Evolutionary conservation across 352 stramenopile genomes (phyloP).

Genomic region (Globisporangium spiculum): DNA sequence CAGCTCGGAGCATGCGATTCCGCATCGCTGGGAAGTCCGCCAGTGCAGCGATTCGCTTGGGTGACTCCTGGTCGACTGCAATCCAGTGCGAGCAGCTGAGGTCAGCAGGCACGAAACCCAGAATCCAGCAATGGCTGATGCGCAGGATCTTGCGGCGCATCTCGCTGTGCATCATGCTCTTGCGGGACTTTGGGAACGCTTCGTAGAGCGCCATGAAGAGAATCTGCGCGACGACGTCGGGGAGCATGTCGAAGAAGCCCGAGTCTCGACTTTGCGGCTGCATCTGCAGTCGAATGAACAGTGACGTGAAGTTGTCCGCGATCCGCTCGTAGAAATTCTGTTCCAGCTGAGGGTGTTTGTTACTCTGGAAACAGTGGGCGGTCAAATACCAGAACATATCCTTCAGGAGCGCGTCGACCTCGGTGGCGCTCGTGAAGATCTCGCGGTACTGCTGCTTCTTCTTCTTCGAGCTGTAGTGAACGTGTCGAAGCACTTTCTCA

Average conservation of each 20-base stretch:
- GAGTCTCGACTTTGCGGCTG: conserved; percentile 40
- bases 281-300: conserved; percentile 67
- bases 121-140: conserved; percentile 62
- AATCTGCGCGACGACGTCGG: conserved; percentile 58
- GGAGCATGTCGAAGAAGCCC: conserved; percentile 54
- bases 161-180: conserved; percentile 33
- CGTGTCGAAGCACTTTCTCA: conserved; percentile 49
- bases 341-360: conserved; percentile 37
- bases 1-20: conserved; percentile 60
- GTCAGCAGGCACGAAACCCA: conserved; percentile 52
- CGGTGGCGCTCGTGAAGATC: conserved; percentile 34
- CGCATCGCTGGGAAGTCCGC: conserved; percentile 64
- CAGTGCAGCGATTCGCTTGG: conserved; percentile 53
- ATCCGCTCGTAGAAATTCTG: conserved; percentile 54
- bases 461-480: conserved; percentile 28
- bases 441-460: conserved; percentile 40
- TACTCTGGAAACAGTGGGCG: conserved; percentile 53
- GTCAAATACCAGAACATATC: conserved; percentile 79
- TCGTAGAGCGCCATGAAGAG: conserved; percentile 67
- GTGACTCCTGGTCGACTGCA: conserved; percentile 48
- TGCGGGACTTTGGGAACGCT: conserved; percentile 65
- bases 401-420: conserved; percentile 60
- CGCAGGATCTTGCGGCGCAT: conserved; percentile 40
- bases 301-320: conserved; percentile 60
- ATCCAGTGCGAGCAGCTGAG: conserved; percentile 55